Evolutionary conservation across 2,329 filamentous ascomycete species (phyloP), one percentile per base, ranked within the genome.

Genomic region (Cladosporium colombiae): DNA sequence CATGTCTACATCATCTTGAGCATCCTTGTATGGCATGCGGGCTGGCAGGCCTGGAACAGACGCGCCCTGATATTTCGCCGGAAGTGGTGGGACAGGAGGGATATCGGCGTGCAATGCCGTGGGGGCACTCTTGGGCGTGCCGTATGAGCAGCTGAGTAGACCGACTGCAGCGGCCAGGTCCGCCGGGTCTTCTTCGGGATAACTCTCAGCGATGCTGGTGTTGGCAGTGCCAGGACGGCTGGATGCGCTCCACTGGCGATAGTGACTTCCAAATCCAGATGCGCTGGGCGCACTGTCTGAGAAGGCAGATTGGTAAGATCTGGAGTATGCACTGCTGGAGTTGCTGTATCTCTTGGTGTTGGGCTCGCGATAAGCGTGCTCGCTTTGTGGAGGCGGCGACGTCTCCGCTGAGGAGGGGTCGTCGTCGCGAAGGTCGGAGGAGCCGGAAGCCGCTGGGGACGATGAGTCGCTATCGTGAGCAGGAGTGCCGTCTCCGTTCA

Each of bases 91-190:
- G 3, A 97, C 93, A 0, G 93, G 93, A 44, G 94, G 94, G 5
- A 92, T 88, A 72, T 96, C 91, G 3, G 86, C 82, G 5, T 88
- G 85, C 67, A 93, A 81, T 60, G 85, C 83, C 16, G 85, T 82
- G 50, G 89, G 84, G 65, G 87, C 83, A 68, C 85, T 87, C 73
- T 89, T 86, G 67, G 91, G 88, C 57, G 93, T 97, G 70, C 89
- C 89, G 77, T 96, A 95, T 78, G 92, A 96, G 84, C 92, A 96
- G 79, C 91, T 94, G 68, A 97, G 87, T 70, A 97, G 83, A 72
- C 95, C 92, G 59, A 97, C 92, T 3, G 94, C 93, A 16, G 93
- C 93, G 23, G 93, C 94, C 66, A 98, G 84, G 70, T 96, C 92
- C 56, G 88, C 90, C 74, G 96, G 93, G 69, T 96, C 92, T 73